phyloP scores from a whole-genome alignment of 805 yeast species.

The Wickerhamomyces canadensis region DNA sequence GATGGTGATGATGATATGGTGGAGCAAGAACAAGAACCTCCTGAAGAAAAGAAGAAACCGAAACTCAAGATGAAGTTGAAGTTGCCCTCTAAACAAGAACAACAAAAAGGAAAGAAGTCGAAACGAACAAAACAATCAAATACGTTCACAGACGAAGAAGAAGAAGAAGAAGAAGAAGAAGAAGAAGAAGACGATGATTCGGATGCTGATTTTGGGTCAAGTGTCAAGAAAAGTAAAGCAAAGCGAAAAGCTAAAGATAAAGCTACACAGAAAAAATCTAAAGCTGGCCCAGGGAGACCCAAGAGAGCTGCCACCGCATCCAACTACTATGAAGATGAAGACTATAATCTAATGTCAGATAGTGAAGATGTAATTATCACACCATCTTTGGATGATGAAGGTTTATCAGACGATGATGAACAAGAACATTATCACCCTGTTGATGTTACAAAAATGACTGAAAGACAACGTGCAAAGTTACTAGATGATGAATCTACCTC shows the following conservation, averaged over 20 bases:
- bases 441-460: conserved; percentile 24
- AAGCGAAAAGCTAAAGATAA: too few species aligned
- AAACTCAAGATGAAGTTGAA: conserved; percentile 16
- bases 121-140: conserved; percentile 3
- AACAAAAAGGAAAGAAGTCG: too few species aligned
- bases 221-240: too few species aligned
- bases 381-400: conserved; percentile 22
- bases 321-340: conserved; percentile 5
- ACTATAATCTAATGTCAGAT: conserved; percentile 11
- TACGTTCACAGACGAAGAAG: neutral
- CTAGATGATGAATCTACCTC: conserved; percentile 3
- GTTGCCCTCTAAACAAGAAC: conserved; percentile 5
- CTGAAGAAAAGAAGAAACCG: conserved; percentile 6
- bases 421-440: conserved; percentile 3
- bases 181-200: neutral
- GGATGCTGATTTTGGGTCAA: too few species aligned
- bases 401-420: conserved; percentile 19
- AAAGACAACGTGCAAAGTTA: conserved; percentile 22
- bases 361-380: conserved; percentile 21
- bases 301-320: conserved; percentile 1
- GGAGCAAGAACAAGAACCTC: conserved; percentile 3
- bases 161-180: conserved; percentile 1
- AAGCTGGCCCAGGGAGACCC: conserved; percentile 2
- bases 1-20: conserved; percentile 13
- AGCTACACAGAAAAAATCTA: neutral